These are phyloP conservation scores for Bruguiera parviflora DNA, from an alignment of 345 rosid genomes.

Conservation along the genomic window DNA sequence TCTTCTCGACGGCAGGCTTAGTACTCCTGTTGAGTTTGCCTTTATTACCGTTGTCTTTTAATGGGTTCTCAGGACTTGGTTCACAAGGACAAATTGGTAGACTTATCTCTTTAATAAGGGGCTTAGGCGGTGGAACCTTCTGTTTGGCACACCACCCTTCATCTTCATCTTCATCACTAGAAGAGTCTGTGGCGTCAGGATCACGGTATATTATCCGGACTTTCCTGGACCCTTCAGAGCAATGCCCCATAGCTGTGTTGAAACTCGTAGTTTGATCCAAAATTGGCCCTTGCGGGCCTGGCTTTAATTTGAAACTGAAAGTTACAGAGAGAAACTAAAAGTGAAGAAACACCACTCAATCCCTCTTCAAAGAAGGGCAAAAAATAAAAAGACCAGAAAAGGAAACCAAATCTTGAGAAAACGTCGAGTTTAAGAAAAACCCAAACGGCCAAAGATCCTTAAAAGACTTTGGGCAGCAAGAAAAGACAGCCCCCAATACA, in stretches of 20 bases:
- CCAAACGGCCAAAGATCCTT: slow-evolving; percentile 6
- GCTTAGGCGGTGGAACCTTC: slow-evolving; percentile 10
- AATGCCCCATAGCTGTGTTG: slow-evolving; percentile 4
- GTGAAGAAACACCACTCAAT: neutral
- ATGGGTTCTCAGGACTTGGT: neutral
- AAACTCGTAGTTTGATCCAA: slow-evolving; percentile 14
- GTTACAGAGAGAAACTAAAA: neutral
- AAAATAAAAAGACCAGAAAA: neutral
- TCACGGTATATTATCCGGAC: slow-evolving; percentile 38
- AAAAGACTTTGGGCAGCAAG: slow-evolving; percentile 18
- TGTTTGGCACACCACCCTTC: neutral
- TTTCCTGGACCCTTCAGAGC: slow-evolving; percentile 17
- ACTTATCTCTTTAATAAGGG: slow-evolving; percentile 29
- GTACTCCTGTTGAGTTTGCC: neutral
- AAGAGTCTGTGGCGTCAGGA: slow-evolving; percentile 49
- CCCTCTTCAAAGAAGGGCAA: neutral
- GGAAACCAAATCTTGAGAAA: slow-evolving; percentile 3
- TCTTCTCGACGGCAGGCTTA: slow-evolving; percentile 6
- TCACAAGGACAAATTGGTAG: neutral
- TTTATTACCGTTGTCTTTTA: neutral
- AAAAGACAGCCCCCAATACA: neutral
- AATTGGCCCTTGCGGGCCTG: slow-evolving; percentile 22
- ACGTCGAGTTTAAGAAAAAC: slow-evolving; percentile 24
- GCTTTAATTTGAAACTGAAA: slow-evolving; percentile 16
- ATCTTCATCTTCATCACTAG: slow-evolving; percentile 39